These are phyloP conservation scores for Xylaria castorea DNA, from an alignment of 495 filamentous ascomycete genomes.

Conservation along the genomic window DNA sequence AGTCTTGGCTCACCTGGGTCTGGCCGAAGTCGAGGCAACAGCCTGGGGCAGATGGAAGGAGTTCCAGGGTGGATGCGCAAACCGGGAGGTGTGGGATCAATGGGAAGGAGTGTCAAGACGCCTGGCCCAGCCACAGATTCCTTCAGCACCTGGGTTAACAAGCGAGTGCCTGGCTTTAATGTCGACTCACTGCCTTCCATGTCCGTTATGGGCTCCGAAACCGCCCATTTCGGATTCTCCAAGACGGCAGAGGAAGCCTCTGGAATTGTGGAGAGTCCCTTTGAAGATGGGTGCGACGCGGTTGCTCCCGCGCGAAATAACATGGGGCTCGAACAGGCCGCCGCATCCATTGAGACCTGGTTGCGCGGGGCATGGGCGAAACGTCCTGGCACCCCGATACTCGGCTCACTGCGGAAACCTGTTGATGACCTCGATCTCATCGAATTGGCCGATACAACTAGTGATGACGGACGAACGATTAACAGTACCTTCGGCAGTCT, in stretches of 20 bases:
- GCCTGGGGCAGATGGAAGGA: constrained; percentile 38
- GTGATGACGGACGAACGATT: constrained; percentile 54
- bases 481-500: constrained; percentile 4
- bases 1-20: constrained; percentile 36
- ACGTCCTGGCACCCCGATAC: constrained; percentile 56
- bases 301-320: constrained; percentile 42
- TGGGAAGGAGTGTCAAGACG: constrained; percentile 67
- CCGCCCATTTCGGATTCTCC: constrained; percentile 57
- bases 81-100: constrained; percentile 84
- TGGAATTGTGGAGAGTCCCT: constrained; percentile 58
- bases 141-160: constrained; percentile 78
- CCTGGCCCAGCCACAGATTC: constrained; percentile 84
- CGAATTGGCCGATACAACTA: constrained; percentile 73
- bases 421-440: constrained; percentile 72
- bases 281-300: constrained; percentile 51
- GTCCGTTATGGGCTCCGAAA: constrained; percentile 57
- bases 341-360: constrained; percentile 87
- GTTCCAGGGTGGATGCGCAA: constrained; percentile 68
- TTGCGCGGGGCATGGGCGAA: constrained; percentile 77
- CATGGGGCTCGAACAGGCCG: constrained; percentile 75
- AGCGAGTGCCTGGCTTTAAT: constrained; percentile 76
- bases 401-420: constrained; percentile 46
- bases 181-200: constrained; percentile 62
- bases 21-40: constrained; percentile 42
- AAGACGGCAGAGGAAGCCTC: constrained; percentile 39